Conservation (phyloP, 2,329 filamentous ascomycete species). For the Sporothrix inflata region DNA sequence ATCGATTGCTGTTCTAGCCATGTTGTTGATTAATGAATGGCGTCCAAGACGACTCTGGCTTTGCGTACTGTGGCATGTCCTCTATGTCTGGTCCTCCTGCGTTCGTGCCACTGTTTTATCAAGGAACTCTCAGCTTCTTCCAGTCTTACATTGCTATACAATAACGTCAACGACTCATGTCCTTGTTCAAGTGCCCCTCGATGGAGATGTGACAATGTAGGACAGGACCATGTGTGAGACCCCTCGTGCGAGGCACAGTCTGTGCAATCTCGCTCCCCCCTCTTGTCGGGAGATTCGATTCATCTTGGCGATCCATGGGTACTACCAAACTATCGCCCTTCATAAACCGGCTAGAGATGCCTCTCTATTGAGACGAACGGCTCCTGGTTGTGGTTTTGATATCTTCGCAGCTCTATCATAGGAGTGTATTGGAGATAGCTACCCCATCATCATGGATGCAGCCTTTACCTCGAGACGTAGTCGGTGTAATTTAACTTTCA, state of each 20-base stretch:
- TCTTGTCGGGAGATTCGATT: background rate
- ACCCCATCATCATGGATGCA: background rate
- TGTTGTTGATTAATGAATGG: too few relatives aligned
- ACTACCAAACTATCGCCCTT: background rate
- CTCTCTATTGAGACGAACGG: too few relatives aligned
- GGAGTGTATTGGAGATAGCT: background rate
- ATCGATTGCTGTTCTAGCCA: too few relatives aligned
- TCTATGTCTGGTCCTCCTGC: too few relatives aligned
- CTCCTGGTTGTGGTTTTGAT: background rate
- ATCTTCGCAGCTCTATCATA: background rate
- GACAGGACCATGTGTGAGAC: background rate
- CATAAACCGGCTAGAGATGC: background rate
- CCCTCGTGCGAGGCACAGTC: background rate
- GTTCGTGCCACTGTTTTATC: too few relatives aligned
- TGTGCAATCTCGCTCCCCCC: background rate
- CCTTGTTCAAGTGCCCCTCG: background rate
- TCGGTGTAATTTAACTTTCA: conserved; percentile 5
- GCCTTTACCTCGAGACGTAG: background rate
- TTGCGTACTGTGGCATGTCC: too few relatives aligned
- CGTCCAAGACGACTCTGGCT: too few relatives aligned
- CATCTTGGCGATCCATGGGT: background rate
- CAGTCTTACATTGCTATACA: too few relatives aligned
- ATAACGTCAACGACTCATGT: too few relatives aligned
- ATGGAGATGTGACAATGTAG: background rate
- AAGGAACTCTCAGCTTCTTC: too few relatives aligned